Percentiles rank a stretch among this genome's conserved stretches.
Conservation (phyloP, 768 basidiomycete species). For the Suillus plorans region DNA sequence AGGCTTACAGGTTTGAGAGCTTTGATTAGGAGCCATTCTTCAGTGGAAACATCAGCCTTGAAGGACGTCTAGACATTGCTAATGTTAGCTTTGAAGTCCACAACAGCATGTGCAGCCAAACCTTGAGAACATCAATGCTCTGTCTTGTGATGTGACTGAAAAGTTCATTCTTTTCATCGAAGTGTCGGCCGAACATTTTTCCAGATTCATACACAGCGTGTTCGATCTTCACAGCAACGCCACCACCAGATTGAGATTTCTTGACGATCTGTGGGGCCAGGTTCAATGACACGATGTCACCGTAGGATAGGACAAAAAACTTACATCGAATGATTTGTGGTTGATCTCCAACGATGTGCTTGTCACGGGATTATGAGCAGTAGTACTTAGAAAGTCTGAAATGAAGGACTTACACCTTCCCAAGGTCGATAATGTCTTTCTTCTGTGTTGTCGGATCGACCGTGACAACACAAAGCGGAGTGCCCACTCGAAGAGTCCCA, state of each 20-base stretch:
- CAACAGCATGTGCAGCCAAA: conserved; percentile 27
- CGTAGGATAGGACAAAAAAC: conserved; percentile 16
- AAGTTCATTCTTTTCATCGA: conserved; percentile 93
- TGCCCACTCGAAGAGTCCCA: conserved; percentile 86
- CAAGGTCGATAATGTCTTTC: conserved; percentile 88
- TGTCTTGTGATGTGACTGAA: conserved; percentile 87
- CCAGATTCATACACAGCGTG: conserved; percentile 94
- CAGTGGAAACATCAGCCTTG: conserved; percentile 82
- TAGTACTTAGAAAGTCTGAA: conserved; percentile 2
- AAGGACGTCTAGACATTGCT: conserved; percentile 62
- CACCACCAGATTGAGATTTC: conserved; percentile 91
- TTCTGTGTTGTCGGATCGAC: conserved; percentile 84
- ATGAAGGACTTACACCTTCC: conserved; percentile 75
- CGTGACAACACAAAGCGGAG: conserved; percentile 94
- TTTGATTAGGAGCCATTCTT: conserved; percentile 94
- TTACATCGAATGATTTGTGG: conserved; percentile 82
- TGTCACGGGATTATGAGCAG: conserved; percentile 4
- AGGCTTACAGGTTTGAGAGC: conserved; percentile 72
- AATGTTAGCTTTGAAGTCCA: conserved; percentile 10
- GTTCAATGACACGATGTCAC: neutral
- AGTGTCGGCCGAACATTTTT: conserved; percentile 95
- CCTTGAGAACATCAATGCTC: conserved; percentile 96
- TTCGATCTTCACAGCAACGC: conserved; percentile 98
- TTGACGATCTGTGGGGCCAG: conserved; percentile 67
- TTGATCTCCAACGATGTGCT: conserved; percentile 98